Percentiles rank a stretch among this genome's conserved stretches.
phyloP scores from a whole-genome alignment of 1,284 basidiomycete genomes.

The Kalmanozyma brasiliensis region DNA sequence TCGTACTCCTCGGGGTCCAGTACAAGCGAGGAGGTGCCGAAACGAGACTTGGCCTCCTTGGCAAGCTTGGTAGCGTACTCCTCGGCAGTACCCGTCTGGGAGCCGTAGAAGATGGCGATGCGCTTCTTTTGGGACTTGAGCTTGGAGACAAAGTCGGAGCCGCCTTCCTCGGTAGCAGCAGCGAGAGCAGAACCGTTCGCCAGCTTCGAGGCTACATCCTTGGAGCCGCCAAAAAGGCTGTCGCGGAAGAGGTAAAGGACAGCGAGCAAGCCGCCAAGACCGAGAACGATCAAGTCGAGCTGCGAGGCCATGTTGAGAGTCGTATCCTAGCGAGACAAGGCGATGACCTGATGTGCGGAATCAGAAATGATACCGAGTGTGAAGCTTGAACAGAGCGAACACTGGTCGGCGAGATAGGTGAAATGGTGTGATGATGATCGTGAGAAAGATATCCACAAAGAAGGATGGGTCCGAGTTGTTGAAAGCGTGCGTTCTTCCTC shows the following conservation, averaged over 20 bases:
- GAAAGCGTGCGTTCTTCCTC: too few species aligned
- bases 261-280: conserved; percentile 50
- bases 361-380: too few species aligned
- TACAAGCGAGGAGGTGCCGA: conserved; percentile 65
- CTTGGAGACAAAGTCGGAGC: conserved; percentile 57
- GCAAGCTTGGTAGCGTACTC: conserved; percentile 67
- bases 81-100: conserved; percentile 67
- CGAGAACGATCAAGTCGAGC: conserved; percentile 53
- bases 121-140: conserved; percentile 63
- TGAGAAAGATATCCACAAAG: too few species aligned
- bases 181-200: conserved; percentile 39
- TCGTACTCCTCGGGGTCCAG: conserved; percentile 75
- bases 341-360: not conserved
- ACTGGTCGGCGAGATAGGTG: too few species aligned
- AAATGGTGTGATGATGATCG: too few species aligned
- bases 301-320: conserved; percentile 45
- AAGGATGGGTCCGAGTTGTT: too few species aligned
- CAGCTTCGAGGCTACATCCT: conserved; percentile 50
- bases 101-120: conserved; percentile 66
- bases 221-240: conserved; percentile 40
- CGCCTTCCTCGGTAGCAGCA: conserved; percentile 18
- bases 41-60: conserved; percentile 66
- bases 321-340: too few species aligned
- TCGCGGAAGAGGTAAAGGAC: conserved; percentile 61
- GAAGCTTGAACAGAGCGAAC: too few species aligned